Percentiles rank a stretch among this genome's conserved stretches.
Conservation (phyloP, 2,329 filamentous ascomycete species). For the Fusarium nodosum region DNA sequence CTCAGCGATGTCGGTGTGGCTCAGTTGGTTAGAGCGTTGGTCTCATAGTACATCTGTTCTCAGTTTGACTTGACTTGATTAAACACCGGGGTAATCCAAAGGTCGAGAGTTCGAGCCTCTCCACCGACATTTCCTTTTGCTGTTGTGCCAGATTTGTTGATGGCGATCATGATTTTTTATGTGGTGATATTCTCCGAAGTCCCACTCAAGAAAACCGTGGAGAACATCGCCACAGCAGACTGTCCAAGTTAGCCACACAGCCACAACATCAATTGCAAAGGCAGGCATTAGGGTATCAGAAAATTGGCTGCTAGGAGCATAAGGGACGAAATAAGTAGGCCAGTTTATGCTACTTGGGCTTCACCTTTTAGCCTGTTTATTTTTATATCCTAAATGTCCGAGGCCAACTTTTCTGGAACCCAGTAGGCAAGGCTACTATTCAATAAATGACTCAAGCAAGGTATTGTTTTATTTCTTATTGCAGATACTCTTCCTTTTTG, state of each 20-base stretch:
- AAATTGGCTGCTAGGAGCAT: no score
- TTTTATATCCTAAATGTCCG: no score
- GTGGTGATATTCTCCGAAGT: not conserved
- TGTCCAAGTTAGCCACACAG: not conserved
- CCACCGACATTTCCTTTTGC: slow-evolving; percentile 41
- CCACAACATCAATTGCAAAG: no score
- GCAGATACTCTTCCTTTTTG: not conserved
- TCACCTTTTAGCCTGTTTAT: no score
- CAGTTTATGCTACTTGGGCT: no score
- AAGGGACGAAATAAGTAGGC: no score
- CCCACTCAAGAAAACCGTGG: not conserved
- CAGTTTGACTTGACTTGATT: slow-evolving; percentile 45
- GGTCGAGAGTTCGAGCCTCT: slow-evolving; percentile 52
- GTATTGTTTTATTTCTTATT: not conserved
- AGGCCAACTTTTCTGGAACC: no score
- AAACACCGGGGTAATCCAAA: slow-evolving; percentile 48
- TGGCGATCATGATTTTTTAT: slow-evolving; percentile 1
- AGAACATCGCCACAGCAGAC: not conserved
- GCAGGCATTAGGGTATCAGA: no score
- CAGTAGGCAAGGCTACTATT: no score
- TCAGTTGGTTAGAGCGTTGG: slow-evolving; percentile 52
- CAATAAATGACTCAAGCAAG: not conserved
- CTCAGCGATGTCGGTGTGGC: slow-evolving; percentile 44
- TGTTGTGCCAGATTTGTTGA: not conserved
- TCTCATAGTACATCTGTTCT: slow-evolving; percentile 42